phyloP scores from a whole-genome alignment of 805 yeast genomes.

The Starmerella cellae region DNA sequence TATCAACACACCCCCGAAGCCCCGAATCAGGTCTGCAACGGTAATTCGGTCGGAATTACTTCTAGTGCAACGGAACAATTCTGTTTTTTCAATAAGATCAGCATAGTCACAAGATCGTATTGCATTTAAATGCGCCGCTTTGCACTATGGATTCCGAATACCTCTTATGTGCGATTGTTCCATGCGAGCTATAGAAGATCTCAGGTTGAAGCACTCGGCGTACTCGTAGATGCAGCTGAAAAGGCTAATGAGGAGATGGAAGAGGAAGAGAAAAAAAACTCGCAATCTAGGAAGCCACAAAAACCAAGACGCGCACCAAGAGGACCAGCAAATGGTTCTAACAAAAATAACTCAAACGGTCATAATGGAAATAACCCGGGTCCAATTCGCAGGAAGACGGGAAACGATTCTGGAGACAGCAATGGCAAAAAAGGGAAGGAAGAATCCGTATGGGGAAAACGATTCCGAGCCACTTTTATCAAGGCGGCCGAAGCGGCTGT shows the following conservation, averaged over 20 bases:
- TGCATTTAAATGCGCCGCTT: no score
- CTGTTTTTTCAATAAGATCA: no score
- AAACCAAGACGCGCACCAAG: background rate
- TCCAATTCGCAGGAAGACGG: background rate
- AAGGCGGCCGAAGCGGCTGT: constrained; percentile 45
- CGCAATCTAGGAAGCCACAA: background rate
- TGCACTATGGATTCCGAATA: no score
- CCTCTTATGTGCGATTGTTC: no score
- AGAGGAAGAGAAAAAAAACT: background rate
- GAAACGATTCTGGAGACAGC: background rate
- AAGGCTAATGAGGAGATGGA: constrained; percentile 11
- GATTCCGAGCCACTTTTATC: constrained; percentile 9
- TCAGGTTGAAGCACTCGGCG: constrained; percentile 14
- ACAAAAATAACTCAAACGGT: background rate
- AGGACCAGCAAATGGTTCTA: background rate
- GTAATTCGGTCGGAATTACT: no score
- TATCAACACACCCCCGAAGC: no score
- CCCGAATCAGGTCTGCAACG: no score
- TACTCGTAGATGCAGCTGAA: constrained; percentile 15
- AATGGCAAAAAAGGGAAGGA: background rate
- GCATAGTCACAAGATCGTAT: no score
- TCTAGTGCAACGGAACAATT: no score
- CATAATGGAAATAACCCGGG: background rate
- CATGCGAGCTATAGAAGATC: background rate
- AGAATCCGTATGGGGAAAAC: constrained; percentile 3